Percentiles rank a stretch among this genome's conserved stretches.
phyloP scores from a whole-genome alignment of 306 rosid species.

The Oemleria cerasiformis region DNA sequence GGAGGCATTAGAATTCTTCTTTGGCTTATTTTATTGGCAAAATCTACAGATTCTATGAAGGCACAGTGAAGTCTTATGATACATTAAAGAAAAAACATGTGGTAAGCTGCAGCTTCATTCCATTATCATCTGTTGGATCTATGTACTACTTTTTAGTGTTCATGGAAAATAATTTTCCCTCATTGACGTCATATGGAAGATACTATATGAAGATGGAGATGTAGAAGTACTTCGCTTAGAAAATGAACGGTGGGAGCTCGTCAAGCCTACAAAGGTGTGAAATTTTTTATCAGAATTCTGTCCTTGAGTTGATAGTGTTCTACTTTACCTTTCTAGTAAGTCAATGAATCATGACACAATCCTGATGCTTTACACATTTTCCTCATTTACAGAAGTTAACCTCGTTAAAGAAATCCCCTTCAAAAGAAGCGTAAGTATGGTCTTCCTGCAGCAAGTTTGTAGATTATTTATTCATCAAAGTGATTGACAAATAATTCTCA shows the following conservation, averaged over 20 bases:
- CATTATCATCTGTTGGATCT: conserved; percentile 17
- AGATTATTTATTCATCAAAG: background rate
- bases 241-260: conserved; percentile 58
- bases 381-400: conserved; percentile 63
- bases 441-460: conserved; percentile 14
- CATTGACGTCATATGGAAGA: conserved; percentile 44
- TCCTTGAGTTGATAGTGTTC: conserved; percentile 20
- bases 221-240: conserved; percentile 59
- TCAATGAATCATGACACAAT: conserved; percentile 17
- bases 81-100: conserved; percentile 78
- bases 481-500: background rate
- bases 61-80: conserved; percentile 85
- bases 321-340: conserved; percentile 23
- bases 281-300: conserved; percentile 18
- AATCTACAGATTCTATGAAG: conserved; percentile 74
- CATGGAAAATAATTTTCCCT: conserved; percentile 12
- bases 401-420: conserved; percentile 43
- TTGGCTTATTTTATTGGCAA: conserved; percentile 26
- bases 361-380: conserved; percentile 30
- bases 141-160: conserved; percentile 3
- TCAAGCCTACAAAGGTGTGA: conserved; percentile 47
- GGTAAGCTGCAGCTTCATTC: conserved; percentile 55
- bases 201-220: conserved; percentile 66
- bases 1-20: background rate
- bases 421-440: conserved; percentile 57